Evolutionary conservation across 2,329 filamentous ascomycete genomes (phyloP), one percentile per base, ranked within the genome.

Genomic region (Exserohilum rostratum): DNA sequence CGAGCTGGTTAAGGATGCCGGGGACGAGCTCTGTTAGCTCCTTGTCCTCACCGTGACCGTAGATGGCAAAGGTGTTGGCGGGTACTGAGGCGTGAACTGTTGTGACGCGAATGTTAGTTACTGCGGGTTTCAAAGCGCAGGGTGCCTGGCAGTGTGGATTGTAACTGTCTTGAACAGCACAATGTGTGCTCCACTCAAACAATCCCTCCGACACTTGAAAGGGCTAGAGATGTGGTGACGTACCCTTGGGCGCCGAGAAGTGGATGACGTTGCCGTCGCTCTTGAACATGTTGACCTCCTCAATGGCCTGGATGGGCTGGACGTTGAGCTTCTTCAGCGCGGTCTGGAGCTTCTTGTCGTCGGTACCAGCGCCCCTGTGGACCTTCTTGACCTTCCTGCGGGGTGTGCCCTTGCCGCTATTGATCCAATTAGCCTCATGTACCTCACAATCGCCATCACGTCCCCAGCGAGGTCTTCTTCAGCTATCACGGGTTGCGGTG

Each of bases 211-310:
- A 5, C 17, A 44, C 18, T 38, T 4, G 33, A 48, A 51, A 12
- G 11, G 13, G 29, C 15, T 9, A 15, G 39, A 25, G 17, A 27
- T 30, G 12, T 33, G 43, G 25, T 38, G 40, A 71, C 86, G 76
- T 82, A 98, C 95, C 95, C 86, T 97, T 97, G 71, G 95, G 95
- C 75, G 91, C 91, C 73, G 91, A 90, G 79, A 99, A 99, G 87
- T 99, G 95, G 76, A 99, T 98, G 80, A 99, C 95, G 80, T 99
- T 99, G 80, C 95, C 95, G 78, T 99, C 95, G 78, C 90, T 90
- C 90, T 99, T 99, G 89, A 99, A 99, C 95, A 99, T 99, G 89
- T 99, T 99, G 79, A 99, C 95, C 85, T 99, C 95, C 88, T 99
- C 95, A 74, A 99, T 99, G 67, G 90, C 91, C 85, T 96, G 93